These are phyloP conservation scores for Aspergillus cristatus DNA, from an alignment of 495 filamentous ascomycete genomes.

Conservation along the genomic window DNA sequence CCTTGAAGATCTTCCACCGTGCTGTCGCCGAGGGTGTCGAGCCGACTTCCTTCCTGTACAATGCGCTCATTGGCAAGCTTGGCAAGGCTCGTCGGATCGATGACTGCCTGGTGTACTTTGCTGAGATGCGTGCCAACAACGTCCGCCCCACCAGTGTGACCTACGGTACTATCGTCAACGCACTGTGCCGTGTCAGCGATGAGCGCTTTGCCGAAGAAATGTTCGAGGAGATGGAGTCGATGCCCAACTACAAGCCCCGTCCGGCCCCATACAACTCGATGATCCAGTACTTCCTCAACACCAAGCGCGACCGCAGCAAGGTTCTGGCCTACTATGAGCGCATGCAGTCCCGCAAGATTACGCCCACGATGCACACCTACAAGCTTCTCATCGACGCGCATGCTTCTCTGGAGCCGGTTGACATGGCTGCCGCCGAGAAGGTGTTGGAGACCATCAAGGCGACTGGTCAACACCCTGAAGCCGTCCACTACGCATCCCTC, in stretches of 20 bases:
- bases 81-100: conserved; percentile 96
- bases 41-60: conserved; percentile 95
- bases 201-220: conserved; percentile 96
- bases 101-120: conserved; percentile 95
- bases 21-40: conserved; percentile 91
- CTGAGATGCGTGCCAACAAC: conserved; percentile 86
- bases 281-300: conserved; percentile 98
- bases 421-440: conserved; percentile 82
- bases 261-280: conserved; percentile 96
- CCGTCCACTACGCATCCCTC: conserved; percentile 89
- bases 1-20: conserved; percentile 91
- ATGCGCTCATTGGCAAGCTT: conserved; percentile 95
- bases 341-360: conserved; percentile 79
- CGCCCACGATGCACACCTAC: conserved; percentile 91
- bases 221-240: conserved; percentile 98
- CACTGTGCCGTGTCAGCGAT: conserved; percentile 91
- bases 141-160: conserved; percentile 96
- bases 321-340: conserved; percentile 93
- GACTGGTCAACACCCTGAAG: conserved; percentile 68
- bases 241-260: conserved; percentile 97
- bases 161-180: conserved; percentile 96
- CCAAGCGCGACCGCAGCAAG: conserved; percentile 89
- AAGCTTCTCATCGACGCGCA: conserved; percentile 96
- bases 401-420: conserved; percentile 84
- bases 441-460: conserved; percentile 71